Percentiles rank a stretch among this genome's conserved stretches.
Conservation (phyloP, 2,329 filamentous ascomycete genomes). For the Paecilomyces formosus region DNA sequence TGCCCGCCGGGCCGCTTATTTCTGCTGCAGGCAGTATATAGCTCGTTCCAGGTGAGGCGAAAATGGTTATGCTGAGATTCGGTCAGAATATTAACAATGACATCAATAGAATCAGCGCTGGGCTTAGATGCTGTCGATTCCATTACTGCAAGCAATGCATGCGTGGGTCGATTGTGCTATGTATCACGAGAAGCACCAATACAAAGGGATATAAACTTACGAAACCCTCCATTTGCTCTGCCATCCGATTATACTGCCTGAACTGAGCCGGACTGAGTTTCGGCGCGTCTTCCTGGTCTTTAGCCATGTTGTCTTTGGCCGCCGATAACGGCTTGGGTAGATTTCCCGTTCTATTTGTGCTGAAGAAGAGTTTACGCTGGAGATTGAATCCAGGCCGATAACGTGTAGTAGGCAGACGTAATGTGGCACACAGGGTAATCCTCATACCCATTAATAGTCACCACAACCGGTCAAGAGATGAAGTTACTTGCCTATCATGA, state of each 20-base stretch:
- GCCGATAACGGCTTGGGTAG: background rate
- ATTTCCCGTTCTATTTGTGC: background rate
- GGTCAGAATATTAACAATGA: background rate
- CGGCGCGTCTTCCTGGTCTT: slow-evolving; percentile 40
- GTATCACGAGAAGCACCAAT: background rate
- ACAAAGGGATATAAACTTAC: slow-evolving; percentile 36
- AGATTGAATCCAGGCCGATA: background rate
- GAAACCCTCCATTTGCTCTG: slow-evolving; percentile 68
- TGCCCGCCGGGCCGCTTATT: slow-evolving; percentile 55
- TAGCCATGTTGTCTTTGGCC: background rate
- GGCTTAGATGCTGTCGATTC: too few species aligned
- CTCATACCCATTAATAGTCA: background rate
- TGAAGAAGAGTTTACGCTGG: background rate
- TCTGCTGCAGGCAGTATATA: slow-evolving; percentile 58
- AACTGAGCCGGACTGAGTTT: slow-evolving; percentile 62
- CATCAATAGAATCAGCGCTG: background rate
- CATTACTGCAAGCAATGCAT: background rate
- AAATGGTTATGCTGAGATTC: slow-evolving; percentile 64
- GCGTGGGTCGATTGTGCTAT: background rate
- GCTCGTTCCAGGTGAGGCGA: slow-evolving; percentile 62
- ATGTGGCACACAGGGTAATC: background rate
- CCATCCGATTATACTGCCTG: slow-evolving; percentile 61
- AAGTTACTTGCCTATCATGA: background rate
- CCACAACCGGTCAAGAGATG: background rate
- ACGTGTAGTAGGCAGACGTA: background rate